Percentiles rank a stretch among this genome's conserved stretches.
phyloP scores from a whole-genome alignment of 2,329 filamentous ascomycete species.

The Hysterium pulicare region DNA sequence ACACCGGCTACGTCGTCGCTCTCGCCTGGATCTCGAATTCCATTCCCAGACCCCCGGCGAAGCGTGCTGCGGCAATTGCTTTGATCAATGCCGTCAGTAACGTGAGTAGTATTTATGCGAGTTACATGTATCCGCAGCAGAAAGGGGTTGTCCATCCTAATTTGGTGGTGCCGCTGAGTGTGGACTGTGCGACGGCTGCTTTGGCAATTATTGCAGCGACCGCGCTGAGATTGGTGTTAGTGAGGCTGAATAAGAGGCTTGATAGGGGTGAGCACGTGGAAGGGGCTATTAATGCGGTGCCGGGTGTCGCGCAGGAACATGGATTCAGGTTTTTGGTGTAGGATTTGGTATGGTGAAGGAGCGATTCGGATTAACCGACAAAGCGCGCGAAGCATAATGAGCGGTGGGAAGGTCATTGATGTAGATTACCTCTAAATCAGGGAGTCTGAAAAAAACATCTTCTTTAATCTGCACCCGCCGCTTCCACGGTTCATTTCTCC shows the following conservation, averaged over 20 bases:
- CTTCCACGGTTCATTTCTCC: too few species aligned
- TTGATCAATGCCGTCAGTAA: slow-evolving; percentile 74
- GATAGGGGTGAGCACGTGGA: slow-evolving; percentile 59
- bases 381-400: too few species aligned
- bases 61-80: slow-evolving; percentile 68
- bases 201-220: slow-evolving; percentile 63
- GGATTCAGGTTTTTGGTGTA: slow-evolving; percentile 66
- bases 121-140: slow-evolving; percentile 62
- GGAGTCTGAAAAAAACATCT: too few species aligned
- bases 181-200: slow-evolving; percentile 64
- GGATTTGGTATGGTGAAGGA: too few species aligned
- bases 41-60: slow-evolving; percentile 71
- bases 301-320: slow-evolving; percentile 55
- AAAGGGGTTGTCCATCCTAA: slow-evolving; percentile 27
- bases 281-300: slow-evolving; percentile 52
- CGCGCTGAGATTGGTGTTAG: slow-evolving; percentile 60
- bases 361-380: too few species aligned
- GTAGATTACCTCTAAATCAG: too few species aligned
- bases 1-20: slow-evolving; percentile 59
- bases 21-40: slow-evolving; percentile 75
- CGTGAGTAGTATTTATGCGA: slow-evolving; percentile 65
- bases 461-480: too few species aligned
- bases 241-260: slow-evolving; percentile 65
- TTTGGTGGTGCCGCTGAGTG: slow-evolving; percentile 59
- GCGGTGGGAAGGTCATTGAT: too few species aligned